Conservation (phyloP, 2,329 filamentous ascomycete genomes). For the Catunica adiposa region DNA sequence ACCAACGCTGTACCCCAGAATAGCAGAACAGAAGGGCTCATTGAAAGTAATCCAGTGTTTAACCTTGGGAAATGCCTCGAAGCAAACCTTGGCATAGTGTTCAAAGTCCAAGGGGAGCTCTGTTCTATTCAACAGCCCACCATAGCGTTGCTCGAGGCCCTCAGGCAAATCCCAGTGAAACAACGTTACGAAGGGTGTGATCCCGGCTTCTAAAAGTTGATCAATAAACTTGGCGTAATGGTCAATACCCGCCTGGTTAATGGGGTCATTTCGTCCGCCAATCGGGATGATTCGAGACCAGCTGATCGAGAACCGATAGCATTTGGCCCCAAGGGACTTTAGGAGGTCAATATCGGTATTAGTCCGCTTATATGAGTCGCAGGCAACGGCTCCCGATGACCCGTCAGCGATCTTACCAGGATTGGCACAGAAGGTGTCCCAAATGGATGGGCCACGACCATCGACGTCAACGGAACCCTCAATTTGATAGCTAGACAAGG, state of each 20-base stretch:
- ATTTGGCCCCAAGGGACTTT: conserved; percentile 53
- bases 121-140: conserved; percentile 60
- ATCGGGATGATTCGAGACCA: conserved; percentile 75
- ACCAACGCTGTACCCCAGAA: conserved; percentile 64
- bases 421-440: conserved; percentile 74
- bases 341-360: conserved; percentile 62
- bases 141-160: conserved; percentile 62
- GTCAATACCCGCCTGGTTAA: conserved; percentile 63
- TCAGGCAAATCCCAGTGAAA: conserved; percentile 83
- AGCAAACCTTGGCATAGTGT: conserved; percentile 60
- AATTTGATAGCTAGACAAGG: conserved; percentile 58
- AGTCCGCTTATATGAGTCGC: conserved; percentile 73
- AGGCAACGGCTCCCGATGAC: conserved; percentile 58
- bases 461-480: conserved; percentile 61
- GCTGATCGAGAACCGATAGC: conserved; percentile 72
- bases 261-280: conserved; percentile 64
- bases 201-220: conserved; percentile 58
- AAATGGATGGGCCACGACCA: conserved; percentile 68
- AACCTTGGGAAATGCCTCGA: conserved; percentile 57
- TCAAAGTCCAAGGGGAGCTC: conserved; percentile 74
- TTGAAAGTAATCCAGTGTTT: conserved; percentile 87
- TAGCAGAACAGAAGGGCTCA: conserved; percentile 72
- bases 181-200: conserved; percentile 66
- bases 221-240: conserved; percentile 69
- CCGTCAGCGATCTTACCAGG: conserved; percentile 71